These are phyloP conservation scores for Microglena sp. DNA, from an alignment of 139 green algal genomes.

Conservation along the genomic window DNA sequence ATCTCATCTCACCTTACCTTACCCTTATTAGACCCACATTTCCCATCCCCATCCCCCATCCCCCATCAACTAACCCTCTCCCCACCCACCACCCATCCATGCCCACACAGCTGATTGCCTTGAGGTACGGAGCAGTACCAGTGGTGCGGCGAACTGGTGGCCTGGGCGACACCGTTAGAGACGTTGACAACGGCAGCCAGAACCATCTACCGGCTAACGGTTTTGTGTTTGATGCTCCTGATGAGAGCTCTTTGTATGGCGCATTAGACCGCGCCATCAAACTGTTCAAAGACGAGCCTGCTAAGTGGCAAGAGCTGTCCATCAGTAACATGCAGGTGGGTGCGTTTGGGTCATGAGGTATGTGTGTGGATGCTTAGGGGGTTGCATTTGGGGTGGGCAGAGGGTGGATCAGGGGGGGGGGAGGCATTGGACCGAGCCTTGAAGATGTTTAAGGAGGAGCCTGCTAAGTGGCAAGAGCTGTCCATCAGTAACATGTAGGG, in stretches of 20 bases:
- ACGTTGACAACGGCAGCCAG: conserved; percentile 39
- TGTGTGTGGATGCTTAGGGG: neutral
- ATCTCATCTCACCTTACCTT: conserved; percentile 3
- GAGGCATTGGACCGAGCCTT: conserved; percentile 65
- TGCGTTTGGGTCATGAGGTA: no score
- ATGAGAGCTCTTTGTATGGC: conserved; percentile 55
- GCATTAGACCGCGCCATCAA: conserved; percentile 65
- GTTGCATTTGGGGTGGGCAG: neutral
- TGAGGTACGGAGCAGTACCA: conserved; percentile 53
- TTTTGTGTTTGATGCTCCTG: conserved; percentile 81
- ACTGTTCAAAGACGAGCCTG: conserved; percentile 36
- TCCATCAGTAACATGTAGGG: conserved; percentile 35
- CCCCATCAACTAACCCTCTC: neutral
- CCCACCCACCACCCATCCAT: neutral
- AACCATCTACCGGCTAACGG: conserved; percentile 46
- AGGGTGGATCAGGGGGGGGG: neutral
- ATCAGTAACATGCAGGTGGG: conserved; percentile 42
- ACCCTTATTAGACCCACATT: neutral
- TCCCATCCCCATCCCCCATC: no score
- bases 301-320: conserved; percentile 31
- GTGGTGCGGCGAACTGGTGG: conserved; percentile 51
- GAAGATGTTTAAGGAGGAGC: conserved; percentile 37
- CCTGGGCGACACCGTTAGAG: conserved; percentile 75
- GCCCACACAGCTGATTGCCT: conserved; percentile 26
- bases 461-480: conserved; percentile 32